Percentiles rank a stretch among this genome's conserved stretches.
Evolutionary conservation across 345 rosid species (phyloP).

Genomic region (Salix caprea): DNA sequence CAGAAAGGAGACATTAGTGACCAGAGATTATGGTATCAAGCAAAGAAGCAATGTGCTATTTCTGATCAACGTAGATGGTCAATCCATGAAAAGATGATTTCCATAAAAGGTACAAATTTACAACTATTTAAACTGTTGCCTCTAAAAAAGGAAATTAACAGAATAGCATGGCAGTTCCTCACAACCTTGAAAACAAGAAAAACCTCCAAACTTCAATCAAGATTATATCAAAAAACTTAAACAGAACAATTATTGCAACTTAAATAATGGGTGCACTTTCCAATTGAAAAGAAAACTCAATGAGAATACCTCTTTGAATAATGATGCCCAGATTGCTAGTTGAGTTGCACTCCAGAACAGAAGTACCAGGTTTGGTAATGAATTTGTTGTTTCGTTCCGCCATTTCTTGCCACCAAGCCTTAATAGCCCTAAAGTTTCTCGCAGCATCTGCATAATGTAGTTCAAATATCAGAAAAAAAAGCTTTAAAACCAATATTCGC

Average conservation of each 20-base stretch:
- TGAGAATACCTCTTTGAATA: slow-evolving; percentile 43
- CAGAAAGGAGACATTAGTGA: too few species aligned
- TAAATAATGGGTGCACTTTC: too few species aligned
- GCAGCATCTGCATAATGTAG: slow-evolving; percentile 51
- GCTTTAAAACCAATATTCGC: not conserved
- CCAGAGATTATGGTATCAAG: too few species aligned
- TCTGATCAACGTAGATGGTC: not conserved
- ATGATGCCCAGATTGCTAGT: slow-evolving; percentile 22
- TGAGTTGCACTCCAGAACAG: slow-evolving; percentile 29
- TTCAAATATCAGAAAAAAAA: not conserved
- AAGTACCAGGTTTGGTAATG: slow-evolving; percentile 30
- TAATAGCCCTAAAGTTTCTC: slow-evolving; percentile 67
- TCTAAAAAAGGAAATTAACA: not conserved
- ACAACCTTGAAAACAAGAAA: not conserved
- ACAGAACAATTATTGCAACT: too few species aligned
- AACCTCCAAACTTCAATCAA: not conserved
- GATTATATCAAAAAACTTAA: not conserved
- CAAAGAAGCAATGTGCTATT: too few species aligned
- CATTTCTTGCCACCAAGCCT: slow-evolving; percentile 95
- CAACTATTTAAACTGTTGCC: not conserved
- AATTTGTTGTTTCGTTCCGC: slow-evolving; percentile 46
- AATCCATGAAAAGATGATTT: not conserved
- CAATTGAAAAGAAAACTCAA: not conserved
- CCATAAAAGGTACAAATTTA: not conserved
- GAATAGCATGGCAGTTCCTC: not conserved